Evolutionary conservation across 257 asterid genomes (phyloP), one percentile per base, ranked within the genome.

Genomic region (Eucommia ulmoides): DNA sequence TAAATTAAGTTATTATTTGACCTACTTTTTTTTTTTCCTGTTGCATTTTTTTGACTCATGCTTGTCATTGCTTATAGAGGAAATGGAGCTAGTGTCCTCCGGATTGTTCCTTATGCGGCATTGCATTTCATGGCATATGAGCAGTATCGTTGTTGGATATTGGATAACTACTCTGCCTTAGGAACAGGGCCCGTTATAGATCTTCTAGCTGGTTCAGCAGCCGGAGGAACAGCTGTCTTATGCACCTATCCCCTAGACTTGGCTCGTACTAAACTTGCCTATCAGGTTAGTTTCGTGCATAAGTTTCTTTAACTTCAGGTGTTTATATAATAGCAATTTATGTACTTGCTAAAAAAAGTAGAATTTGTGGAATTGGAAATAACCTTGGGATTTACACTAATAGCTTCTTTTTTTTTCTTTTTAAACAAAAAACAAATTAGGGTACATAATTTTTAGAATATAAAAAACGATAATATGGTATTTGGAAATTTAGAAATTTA

Each of bases 211-310:
- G 99, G 99, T 56, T 86, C 99, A 41, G 87, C 73, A 18, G 93
- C 99, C 19, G 99, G 99, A 23, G 99, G 96, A 19, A 91, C 99
- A 22, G 99, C 99, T 20, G 99, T 86, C 52, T 65, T 91, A 62
- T 91, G 99, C 74, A 91, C 99, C 17, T 91, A 91, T 67, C 99
- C 99, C 24, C 71, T 91, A 54, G 99, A 91, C 71, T 75, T 91
- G 68, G 99, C 94, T 38, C 99, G 99, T 23, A 83, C 99, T 26
- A 91, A 86, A 73, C 93, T 91, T 20, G 99, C 99, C 33, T 91
- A 86, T 69, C 99, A 91, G 99, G 99, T 91, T 54, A 45, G 48
- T 56, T 15, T 19, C 26, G 23, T 22, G 18, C 2, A 19, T 17
- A 7, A 2, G n/a, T 59, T n/a, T n/a, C n/a, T n/a, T n/a, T n/a